These are phyloP conservation scores for Pythium rishiriense DNA, from an alignment of 352 stramenopile species.

Conservation along the genomic window DNA sequence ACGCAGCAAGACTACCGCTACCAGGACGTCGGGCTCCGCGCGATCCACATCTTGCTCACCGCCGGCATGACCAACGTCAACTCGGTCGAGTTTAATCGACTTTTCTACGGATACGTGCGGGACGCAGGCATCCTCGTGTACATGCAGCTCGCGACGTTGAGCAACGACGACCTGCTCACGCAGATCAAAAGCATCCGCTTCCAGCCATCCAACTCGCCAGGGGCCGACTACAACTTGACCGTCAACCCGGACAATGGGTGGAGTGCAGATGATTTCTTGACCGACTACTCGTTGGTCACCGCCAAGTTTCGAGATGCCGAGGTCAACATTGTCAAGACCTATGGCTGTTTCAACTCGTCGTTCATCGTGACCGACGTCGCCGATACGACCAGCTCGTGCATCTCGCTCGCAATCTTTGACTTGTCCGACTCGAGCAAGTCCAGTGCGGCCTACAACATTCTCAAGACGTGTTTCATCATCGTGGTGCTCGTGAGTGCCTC, in stretches of 20 bases:
- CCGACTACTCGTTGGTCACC: conserved; percentile 42
- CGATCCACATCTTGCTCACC: conserved; percentile 68
- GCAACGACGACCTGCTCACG: conserved; percentile 30
- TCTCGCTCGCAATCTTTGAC: conserved; percentile 86
- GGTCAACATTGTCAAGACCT: conserved; percentile 75
- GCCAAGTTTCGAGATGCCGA: conserved; percentile 51
- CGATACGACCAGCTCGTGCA: conserved; percentile 50
- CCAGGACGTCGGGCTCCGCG: conserved; percentile 82
- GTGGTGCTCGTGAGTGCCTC: conserved; percentile 76
- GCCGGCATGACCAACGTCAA: conserved; percentile 38
- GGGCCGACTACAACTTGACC: conserved; percentile 46
- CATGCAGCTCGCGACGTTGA: conserved; percentile 61
- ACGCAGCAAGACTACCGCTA: conserved; percentile 76
- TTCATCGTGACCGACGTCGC: conserved; percentile 58
- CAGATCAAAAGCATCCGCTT: conserved; percentile 51
- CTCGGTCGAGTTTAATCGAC: conserved; percentile 52
- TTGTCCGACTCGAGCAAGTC: conserved; percentile 51
- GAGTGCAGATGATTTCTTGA: conserved; percentile 36
- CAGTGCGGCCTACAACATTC: conserved; percentile 75
- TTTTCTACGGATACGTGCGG: conserved; percentile 70
- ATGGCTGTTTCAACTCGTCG: conserved; percentile 70
- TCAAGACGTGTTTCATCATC: conserved; percentile 90
- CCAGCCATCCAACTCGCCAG: conserved; percentile 38
- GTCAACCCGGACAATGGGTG: conserved; percentile 64
- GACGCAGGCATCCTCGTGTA: conserved; percentile 57